phyloP scores from a whole-genome alignment of 2,329 filamentous ascomycete species.

The Diaporthe aspalathi region DNA sequence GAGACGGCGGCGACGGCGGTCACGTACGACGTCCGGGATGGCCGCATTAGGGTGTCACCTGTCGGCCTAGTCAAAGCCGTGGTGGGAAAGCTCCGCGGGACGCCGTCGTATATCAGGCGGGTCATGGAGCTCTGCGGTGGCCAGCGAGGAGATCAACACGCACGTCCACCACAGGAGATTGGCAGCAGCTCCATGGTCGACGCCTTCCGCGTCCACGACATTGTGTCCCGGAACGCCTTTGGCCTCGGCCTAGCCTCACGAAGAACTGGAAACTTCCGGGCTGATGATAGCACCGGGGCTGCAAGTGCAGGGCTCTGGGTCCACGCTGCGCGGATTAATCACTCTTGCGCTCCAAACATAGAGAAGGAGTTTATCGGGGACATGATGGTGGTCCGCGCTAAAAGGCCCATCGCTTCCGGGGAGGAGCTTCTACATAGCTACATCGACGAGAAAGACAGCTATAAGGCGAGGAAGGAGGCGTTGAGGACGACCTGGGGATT shows the following conservation, averaged over 20 bases:
- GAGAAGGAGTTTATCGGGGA: conserved; percentile 48
- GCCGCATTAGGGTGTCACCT: conserved; percentile 2
- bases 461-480: neutral
- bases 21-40: conserved; percentile 5
- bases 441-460: neutral
- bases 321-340: conserved; percentile 46
- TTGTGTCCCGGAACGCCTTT: conserved; percentile 8
- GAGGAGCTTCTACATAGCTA: conserved; percentile 49
- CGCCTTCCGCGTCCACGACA: neutral
- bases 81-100: conserved; percentile 2
- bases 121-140: neutral
- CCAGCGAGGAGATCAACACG: neutral
- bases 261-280: neutral
- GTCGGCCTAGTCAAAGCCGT: neutral
- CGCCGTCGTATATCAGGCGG: neutral
- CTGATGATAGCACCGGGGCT: neutral
- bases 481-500: neutral
- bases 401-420: conserved; percentile 49
- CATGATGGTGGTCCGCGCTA: conserved; percentile 49
- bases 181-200: neutral
- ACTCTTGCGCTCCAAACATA: conserved; percentile 48
- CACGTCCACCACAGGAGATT: neutral
- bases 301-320: neutral
- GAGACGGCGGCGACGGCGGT: neutral
- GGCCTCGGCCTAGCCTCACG: neutral